These are phyloP conservation scores for Podospora anserina DNA, from an alignment of 495 filamentous ascomycete genomes.

Conservation along the genomic window DNA sequence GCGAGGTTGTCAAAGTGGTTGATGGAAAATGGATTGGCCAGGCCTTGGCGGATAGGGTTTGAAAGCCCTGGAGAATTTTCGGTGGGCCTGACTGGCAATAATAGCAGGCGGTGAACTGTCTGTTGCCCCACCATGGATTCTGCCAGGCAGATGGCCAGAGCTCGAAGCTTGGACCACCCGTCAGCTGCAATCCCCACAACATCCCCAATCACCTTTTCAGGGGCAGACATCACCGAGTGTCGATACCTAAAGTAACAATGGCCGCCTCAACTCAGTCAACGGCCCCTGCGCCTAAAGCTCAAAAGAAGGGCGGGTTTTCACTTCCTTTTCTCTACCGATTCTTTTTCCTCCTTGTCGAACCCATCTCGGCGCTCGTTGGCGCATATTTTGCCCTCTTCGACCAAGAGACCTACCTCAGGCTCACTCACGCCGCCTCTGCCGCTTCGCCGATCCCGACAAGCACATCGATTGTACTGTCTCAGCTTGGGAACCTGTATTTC, in stretches of 20 bases:
- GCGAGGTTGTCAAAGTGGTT: background rate
- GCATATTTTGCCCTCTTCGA: conserved; percentile 59
- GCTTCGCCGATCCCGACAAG: conserved; percentile 37
- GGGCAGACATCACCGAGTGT: background rate
- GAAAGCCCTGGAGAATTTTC: conserved; percentile 25
- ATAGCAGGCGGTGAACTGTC: conserved; percentile 17
- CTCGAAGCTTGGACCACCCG: background rate
- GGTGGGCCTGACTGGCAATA: conserved; percentile 3
- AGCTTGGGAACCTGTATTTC: conserved; percentile 63
- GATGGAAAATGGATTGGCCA: conserved; percentile 12
- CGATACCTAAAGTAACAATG: background rate
- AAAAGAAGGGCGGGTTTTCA: conserved; percentile 20
- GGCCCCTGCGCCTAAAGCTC: background rate
- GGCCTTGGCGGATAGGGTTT: conserved; percentile 31
- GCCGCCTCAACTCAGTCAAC: background rate
- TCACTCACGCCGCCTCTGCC: conserved; percentile 52
- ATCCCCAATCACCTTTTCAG: background rate
- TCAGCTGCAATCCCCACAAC: background rate
- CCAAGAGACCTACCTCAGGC: conserved; percentile 55
- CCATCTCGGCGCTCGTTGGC: conserved; percentile 60
- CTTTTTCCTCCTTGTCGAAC: conserved; percentile 68
- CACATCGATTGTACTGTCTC: conserved; percentile 56
- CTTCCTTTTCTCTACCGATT: conserved; percentile 53
- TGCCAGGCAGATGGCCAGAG: background rate
- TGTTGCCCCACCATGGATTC: background rate